These are phyloP conservation scores for Sphaerulina musiva DNA, from an alignment of 2,329 filamentous ascomycete species.

Conservation along the genomic window DNA sequence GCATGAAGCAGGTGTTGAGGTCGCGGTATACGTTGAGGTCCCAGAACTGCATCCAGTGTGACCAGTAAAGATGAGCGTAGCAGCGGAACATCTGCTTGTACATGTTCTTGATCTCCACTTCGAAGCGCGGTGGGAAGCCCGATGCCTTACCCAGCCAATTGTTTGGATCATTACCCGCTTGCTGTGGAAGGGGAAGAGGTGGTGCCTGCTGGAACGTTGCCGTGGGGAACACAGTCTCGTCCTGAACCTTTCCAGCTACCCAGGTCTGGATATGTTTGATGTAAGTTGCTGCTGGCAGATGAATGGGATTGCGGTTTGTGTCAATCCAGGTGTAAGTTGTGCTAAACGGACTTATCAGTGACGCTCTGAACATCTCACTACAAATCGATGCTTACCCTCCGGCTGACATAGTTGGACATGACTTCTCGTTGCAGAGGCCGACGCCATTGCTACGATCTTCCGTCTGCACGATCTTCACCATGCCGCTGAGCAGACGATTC, in stretches of 20 bases:
- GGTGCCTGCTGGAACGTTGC: slow-evolving; percentile 64
- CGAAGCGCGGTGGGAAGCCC: slow-evolving; percentile 52
- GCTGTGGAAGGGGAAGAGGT: slow-evolving; percentile 42
- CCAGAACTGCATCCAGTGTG: slow-evolving; percentile 49
- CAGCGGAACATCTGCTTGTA: slow-evolving; percentile 52
- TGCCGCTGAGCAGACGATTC: slow-evolving; percentile 80
- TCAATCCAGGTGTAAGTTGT: slow-evolving; percentile 97
- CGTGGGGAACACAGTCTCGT: slow-evolving; percentile 82
- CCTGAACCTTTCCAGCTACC: slow-evolving; percentile 93
- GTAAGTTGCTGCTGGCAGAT: slow-evolving; percentile 87
- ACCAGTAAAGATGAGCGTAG: slow-evolving; percentile 49
- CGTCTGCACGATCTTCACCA: slow-evolving; percentile 73
- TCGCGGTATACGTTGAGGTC: slow-evolving; percentile 44
- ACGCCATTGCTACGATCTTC: slow-evolving; percentile 67
- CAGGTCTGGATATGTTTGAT: slow-evolving; percentile 94
- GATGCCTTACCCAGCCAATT: slow-evolving; percentile 86
- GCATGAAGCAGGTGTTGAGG: slow-evolving; percentile 50
- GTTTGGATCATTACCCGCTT: slow-evolving; percentile 48
- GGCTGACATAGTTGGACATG: slow-evolving; percentile 89
- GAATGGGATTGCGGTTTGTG: slow-evolving; percentile 75
- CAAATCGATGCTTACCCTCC: slow-evolving; percentile 63
- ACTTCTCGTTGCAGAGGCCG: slow-evolving; percentile 74
- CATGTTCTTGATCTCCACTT: slow-evolving; percentile 70
- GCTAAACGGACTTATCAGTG: slow-evolving; percentile 43
- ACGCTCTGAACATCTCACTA: neutral